A percentile compares a stretch with the other conserved stretches of the same genome.
phyloP scores from a whole-genome alignment of 2,329 filamentous ascomycete species.

The Phymatotrichopsis omnivora region DNA sequence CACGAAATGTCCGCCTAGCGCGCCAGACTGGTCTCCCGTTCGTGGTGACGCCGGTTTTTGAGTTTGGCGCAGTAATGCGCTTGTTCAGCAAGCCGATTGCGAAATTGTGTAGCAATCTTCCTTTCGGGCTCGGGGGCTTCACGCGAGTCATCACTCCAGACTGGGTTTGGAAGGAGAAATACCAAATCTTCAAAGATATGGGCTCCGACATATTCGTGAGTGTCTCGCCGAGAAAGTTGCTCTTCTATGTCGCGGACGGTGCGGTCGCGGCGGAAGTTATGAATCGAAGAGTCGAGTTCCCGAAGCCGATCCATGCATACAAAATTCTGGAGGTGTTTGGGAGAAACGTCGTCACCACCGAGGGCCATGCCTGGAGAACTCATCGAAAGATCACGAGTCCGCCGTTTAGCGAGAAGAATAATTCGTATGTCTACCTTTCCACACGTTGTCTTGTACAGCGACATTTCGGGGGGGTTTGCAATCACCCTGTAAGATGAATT shows the following conservation, averaged over 20 bases:
- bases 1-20: no score
- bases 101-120: no score
- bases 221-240: conserved; percentile 47
- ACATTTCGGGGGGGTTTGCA: no score
- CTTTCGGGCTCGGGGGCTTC: no score
- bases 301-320: conserved; percentile 54
- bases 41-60: no score
- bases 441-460: no score
- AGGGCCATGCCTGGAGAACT: conserved; percentile 13
- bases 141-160: no score
- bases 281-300: conserved; percentile 57
- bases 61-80: no score
- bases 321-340: conserved; percentile 61
- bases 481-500: no score
- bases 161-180: conserved; percentile 48
- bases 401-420: conserved; percentile 12
- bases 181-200: conserved; percentile 48
- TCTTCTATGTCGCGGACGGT: conserved; percentile 51
- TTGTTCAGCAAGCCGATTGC: no score
- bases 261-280: conserved; percentile 57
- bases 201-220: conserved; percentile 56
- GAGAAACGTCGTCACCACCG: conserved; percentile 54
- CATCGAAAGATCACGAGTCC: conserved; percentile 15
- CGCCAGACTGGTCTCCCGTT: no score
- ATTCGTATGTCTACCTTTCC: conserved; percentile 8